Conservation (phyloP, 345 rosid species). For the Eucalyptus pauciflora region DNA sequence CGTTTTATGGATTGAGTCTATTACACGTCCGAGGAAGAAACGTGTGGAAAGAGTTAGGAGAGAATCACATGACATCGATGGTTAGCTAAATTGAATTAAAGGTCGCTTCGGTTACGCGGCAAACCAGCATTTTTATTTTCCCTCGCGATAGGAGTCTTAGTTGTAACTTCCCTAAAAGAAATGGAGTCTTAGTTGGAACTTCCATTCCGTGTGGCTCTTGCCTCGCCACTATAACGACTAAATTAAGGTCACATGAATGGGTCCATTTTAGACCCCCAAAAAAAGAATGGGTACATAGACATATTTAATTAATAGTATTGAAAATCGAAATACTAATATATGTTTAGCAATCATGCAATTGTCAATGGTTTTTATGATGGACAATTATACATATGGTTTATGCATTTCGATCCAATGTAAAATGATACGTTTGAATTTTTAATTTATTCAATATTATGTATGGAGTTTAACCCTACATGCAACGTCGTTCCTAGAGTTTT, state of each 20-base stretch:
- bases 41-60: not conserved
- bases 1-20: not conserved
- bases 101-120: not conserved
- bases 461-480: rapidly evolving
- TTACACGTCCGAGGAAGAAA: not conserved
- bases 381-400: rapidly evolving
- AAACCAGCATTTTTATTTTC: not conserved
- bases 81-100: not conserved
- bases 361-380: rapidly evolving
- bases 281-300: too few relatives aligned
- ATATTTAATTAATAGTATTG: not conserved
- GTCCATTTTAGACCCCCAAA: not conserved
- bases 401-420: rapidly evolving
- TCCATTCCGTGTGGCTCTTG: not conserved
- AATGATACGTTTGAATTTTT: rapidly evolving
- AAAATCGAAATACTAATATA: not conserved
- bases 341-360: not conserved
- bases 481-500: rapidly evolving
- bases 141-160: not conserved
- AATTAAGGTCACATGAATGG: not conserved
- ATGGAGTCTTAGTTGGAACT: not conserved
- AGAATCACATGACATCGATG: not conserved
- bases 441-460: rapidly evolving
- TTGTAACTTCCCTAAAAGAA: not conserved
- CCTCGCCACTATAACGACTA: not conserved